A percentile compares a stretch with the other conserved stretches of the same genome.
These are phyloP conservation scores for Sporothrix schenckii DNA, from an alignment of 2,329 filamentous ascomycete species.

Conservation along the genomic window DNA sequence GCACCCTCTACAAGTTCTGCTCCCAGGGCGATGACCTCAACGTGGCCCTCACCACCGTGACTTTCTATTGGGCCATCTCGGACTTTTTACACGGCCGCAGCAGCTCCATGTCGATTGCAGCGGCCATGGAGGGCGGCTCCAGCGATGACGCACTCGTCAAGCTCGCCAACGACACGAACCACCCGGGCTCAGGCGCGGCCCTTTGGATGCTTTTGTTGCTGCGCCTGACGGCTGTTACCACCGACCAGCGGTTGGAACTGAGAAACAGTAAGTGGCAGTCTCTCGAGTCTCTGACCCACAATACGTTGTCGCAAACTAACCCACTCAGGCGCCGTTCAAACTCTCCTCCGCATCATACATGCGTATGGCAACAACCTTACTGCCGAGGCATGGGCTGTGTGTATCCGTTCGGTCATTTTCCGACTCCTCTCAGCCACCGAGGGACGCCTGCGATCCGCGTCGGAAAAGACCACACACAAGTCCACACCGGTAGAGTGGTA, in stretches of 20 bases:
- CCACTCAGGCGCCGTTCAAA: constrained; percentile 69
- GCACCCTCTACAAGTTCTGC: constrained; percentile 87
- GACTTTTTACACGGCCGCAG: constrained; percentile 74
- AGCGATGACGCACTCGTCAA: constrained; percentile 60
- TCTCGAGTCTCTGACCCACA: background rate
- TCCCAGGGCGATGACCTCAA: constrained; percentile 91
- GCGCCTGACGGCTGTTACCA: constrained; percentile 70
- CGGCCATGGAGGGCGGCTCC: constrained; percentile 57
- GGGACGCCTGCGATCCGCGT: constrained; percentile 51
- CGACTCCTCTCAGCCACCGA: constrained; percentile 73
- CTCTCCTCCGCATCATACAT: constrained; percentile 86
- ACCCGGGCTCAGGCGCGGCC: constrained; percentile 67
- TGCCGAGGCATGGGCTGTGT: constrained; percentile 79
- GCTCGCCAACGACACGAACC: constrained; percentile 62
- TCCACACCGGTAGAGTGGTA: constrained; percentile 64
- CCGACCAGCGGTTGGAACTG: constrained; percentile 72
- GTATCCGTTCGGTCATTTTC: constrained; percentile 79
- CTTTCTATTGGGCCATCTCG: constrained; percentile 93
- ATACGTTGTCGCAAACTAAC: background rate
- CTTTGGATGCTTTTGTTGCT: constrained; percentile 78
- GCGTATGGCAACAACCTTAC: constrained; percentile 82
- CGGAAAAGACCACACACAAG: constrained; percentile 46
- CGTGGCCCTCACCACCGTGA: constrained; percentile 92
- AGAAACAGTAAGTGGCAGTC: constrained; percentile 61
- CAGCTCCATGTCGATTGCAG: constrained; percentile 60